These are phyloP conservation scores for Craterostigma plantagineum DNA, from an alignment of 257 asterid genomes.

Conservation along the genomic window DNA sequence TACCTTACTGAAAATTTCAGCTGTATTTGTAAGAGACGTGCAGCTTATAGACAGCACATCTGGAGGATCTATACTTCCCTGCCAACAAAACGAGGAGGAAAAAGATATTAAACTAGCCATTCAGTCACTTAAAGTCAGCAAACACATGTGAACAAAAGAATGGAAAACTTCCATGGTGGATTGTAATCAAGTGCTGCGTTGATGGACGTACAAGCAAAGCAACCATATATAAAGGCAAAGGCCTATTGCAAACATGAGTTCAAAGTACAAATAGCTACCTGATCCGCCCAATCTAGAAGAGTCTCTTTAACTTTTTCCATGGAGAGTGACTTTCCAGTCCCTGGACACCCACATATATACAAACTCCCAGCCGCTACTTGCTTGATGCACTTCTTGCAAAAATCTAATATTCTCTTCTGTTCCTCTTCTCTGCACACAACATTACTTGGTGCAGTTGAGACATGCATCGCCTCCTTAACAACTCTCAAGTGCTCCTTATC, in stretches of 20 bases:
- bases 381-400: slow-evolving; percentile 58
- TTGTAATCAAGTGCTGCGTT: neutral
- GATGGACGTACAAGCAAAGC: neutral
- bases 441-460: slow-evolving; percentile 46
- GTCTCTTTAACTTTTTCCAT: slow-evolving; percentile 50
- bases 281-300: slow-evolving; percentile 58
- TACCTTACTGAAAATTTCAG: slow-evolving; percentile 85
- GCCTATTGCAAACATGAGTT: neutral
- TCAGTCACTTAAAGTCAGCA: neutral
- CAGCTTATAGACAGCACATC: slow-evolving; percentile 62
- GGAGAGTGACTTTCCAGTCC: slow-evolving; percentile 82
- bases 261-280: slow-evolving; percentile 21
- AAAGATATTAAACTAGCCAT: neutral
- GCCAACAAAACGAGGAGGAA: slow-evolving; percentile 8
- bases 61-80: slow-evolving; percentile 54
- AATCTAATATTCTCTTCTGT: slow-evolving; percentile 46
- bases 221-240: neutral
- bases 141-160: neutral
- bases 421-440: slow-evolving; percentile 66
- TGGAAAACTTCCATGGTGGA: neutral
- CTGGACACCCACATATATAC: slow-evolving; percentile 89
- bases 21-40: slow-evolving; percentile 55
- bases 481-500: slow-evolving; percentile 53
- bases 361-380: slow-evolving; percentile 69
- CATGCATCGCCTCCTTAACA: slow-evolving; percentile 72